phyloP scores from a whole-genome alignment of 805 yeast species.

The Sugiyamaella marilandica region DNA sequence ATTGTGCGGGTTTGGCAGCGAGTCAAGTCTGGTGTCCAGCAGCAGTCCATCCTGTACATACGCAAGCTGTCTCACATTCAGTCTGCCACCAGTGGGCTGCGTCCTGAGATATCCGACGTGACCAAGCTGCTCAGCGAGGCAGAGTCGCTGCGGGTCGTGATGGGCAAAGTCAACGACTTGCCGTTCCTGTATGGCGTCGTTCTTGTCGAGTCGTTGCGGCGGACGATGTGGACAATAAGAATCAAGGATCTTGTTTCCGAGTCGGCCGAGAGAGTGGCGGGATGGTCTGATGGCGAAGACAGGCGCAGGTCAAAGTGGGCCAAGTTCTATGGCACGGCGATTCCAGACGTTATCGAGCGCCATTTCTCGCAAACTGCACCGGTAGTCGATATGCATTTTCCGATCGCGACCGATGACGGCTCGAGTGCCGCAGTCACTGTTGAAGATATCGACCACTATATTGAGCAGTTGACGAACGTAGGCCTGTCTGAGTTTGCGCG shows the following conservation, averaged over 20 bases:
- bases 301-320: constrained; percentile 58
- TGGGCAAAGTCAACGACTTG: constrained; percentile 33
- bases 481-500: constrained; percentile 25
- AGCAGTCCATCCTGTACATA: constrained; percentile 11
- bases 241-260: constrained; percentile 21
- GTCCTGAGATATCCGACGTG: constrained; percentile 26
- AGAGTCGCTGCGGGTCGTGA: constrained; percentile 28
- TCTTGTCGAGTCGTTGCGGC: constrained; percentile 32
- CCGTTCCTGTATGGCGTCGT: constrained; percentile 36
- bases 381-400: constrained; percentile 21
- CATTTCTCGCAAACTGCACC: constrained; percentile 1
- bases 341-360: constrained; percentile 4
- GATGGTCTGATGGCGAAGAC: constrained; percentile 53
- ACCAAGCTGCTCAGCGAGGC: constrained; percentile 22
- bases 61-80: constrained; percentile 27
- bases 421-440: constrained; percentile 9
- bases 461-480: constrained; percentile 20
- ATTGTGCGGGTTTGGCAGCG: constrained; percentile 11
- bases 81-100: constrained; percentile 24
- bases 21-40: constrained; percentile 7
- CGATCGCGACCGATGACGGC: constrained; percentile 8
- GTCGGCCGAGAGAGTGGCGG: constrained; percentile 51
- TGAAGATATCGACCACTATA: constrained; percentile 20
- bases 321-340: constrained; percentile 46
- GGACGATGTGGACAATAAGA: constrained; percentile 29